Evolutionary conservation across 352 stramenopile genomes (phyloP), one percentile per base, ranked within the genome.

Genomic region (Thraustotheca clavata): DNA sequence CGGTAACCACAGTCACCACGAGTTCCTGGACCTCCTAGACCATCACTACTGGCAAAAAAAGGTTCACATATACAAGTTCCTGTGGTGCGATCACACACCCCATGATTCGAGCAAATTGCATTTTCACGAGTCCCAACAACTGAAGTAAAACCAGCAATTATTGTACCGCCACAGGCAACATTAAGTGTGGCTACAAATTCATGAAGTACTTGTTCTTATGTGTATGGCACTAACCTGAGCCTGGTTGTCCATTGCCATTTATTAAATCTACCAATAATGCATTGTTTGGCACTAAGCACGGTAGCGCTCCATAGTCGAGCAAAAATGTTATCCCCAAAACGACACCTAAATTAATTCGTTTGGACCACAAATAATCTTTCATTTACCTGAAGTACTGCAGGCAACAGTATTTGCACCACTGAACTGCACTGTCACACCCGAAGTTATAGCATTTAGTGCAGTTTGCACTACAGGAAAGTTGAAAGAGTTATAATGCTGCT

Each of bases 1-100:
- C 65, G 76, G 63, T 77, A 88, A 20, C 85, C 83, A 69, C 85
- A 94, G 71, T 94, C 84, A 16, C 76, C 77, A 38, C 87, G 87
- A 24, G 67, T 72, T 1, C 85, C 85, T 0, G 75, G 69, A 0
- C 76, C 77, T 16, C 85, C 81, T 31, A 85, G 83, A 31, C 85
- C 83, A 47, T 94, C 62, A 54, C 80, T 91, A 39, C 79, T 83
- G 49, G 77, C 79, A 57, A 83, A 91, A 59, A 86, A 76, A 24
- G 68, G 48, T 59, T 88, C 72, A 35, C 83, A 92, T 2, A 47
- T 60, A 68, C 83, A 92, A 3, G 77, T 52, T 11, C 83, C 83
- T 0, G 78, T 87, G 46, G 49, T 34, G 36, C 86, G 85, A 70
- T 89, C 77, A 62, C 83, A 91, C 32, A 68, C 66, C 34, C 80